Base-by-base conservation (phyloP, 805 yeast species). In the Myxozyma mucilagina region DNA sequence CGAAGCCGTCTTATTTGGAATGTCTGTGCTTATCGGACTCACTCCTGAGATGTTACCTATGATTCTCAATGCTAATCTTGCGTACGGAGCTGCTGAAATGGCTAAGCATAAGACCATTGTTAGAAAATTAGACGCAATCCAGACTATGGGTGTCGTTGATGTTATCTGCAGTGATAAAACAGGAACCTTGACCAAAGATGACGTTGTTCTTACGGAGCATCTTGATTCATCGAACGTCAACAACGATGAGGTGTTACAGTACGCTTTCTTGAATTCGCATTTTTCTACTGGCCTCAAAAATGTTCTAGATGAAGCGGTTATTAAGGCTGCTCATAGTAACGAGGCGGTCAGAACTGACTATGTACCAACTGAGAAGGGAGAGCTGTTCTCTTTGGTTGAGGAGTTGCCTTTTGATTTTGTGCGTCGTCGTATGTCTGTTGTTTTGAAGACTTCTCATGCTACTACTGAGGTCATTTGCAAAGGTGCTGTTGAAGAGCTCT, bases 101-200 rank as follows among this genome's bases (percentile, higher is more conserved):
- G 67, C 67, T 18, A 63, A 63, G 60, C 67, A 61, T 53, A 63
- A 63, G 60, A 61, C 66, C 20, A 63, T 63, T 43, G 67, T 63
- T 16, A 59, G 66, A 44, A 63, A 63, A 57, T 62, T 63, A 2
- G 67, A 63, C 32, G 65, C 67, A n/a, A 63, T 63, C 41, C 67
- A 84, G 69, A 83, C 87, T 16, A 73, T 84, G 64, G 87, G 87
- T 14, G 77, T 83, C 14, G 81, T 83, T 24, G 80, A 81, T 68
- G 83, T 86, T 77, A 59, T 81, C 74, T 73, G 85, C 82, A 55
- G 79, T 71, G 74, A 82, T 80, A 67, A 81, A 77, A 60, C 84
- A 74, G 79, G 79, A 11, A 76, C 79, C 70, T 54, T 83, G 51
- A 83, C 87, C 32, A 75, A 63, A 56, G 67, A 63, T 43, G 62